Base-by-base conservation (phyloP, 78 protist species). In the Neovahlkampfia damariscottae region DNA sequence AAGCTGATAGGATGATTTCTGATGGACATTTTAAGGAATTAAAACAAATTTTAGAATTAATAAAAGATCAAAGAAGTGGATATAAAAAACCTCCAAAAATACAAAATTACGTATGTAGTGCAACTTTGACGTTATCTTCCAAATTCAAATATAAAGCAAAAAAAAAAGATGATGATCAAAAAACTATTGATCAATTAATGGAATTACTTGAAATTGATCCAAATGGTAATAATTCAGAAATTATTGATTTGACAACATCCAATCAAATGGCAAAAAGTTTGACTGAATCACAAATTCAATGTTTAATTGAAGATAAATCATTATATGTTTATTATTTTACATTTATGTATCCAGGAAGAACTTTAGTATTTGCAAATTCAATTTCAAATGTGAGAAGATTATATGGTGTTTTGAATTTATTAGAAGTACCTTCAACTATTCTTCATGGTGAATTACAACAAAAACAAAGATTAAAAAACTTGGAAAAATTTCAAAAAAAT, bases 1-100 rank as follows among this genome's bases (percentile, higher is more conserved):
- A 89, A 72, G 93, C 93, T 2, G 93, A 89, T 82, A 59, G 84
- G 38, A 84, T 89, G 93, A 72, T 89, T 50, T 82, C 82, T 50
- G 79, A 67, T 34, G 90, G 90, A 72, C 82, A 74, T 38, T 89
- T 83, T n/a, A 70, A 27, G 19, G 93, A 89, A 62, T 32, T 89
- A 19, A 77, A 79, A n/a, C 35, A 3, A 29, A 86, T 89, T 62
- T 6, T 85, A 10, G 71, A 67, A 28, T 30, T 79, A 79, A 40
- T 31, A 5, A 71, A 19, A 66, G 75, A 29, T 41, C 19, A 50
- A n/a, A 66, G 3, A 70, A 69, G 5, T 30, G 28, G 71, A 34
- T 38, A 4, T 29, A 81, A n/a, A 39, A 81, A 27, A 69, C 38
- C 40, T 40, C 70, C 40, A n/a, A 37, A 8, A 67, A 80, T 50